Conservation (phyloP, 2,329 filamentous ascomycete species). For the Colletotrichum endophyticum region DNA sequence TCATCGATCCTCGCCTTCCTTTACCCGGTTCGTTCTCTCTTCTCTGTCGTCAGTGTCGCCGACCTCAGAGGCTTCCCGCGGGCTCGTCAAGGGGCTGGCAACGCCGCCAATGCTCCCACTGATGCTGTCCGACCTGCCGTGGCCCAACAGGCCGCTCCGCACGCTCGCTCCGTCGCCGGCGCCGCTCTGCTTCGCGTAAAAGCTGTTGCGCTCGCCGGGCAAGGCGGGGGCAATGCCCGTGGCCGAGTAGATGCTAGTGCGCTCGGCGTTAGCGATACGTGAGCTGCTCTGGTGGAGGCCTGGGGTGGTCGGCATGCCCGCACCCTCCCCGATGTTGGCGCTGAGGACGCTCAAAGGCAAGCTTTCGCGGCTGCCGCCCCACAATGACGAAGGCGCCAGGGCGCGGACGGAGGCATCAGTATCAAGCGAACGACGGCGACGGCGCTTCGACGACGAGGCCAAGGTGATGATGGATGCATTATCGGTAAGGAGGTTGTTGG, state of each 20-base stretch:
- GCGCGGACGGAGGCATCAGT: slow-evolving; percentile 86
- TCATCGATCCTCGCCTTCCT: slow-evolving; percentile 28
- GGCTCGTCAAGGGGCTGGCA: slow-evolving; percentile 67
- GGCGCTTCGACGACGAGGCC: slow-evolving; percentile 80
- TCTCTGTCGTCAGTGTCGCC: slow-evolving; percentile 32
- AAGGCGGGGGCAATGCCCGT: slow-evolving; percentile 71
- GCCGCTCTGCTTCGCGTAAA: slow-evolving; percentile 69
- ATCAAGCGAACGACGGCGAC: slow-evolving; percentile 79
- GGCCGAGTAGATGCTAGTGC: slow-evolving; percentile 82
- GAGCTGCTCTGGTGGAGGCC: slow-evolving; percentile 58
- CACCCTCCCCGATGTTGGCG: slow-evolving; percentile 63
- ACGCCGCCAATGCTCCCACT: slow-evolving; percentile 73
- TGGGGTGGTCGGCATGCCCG: slow-evolving; percentile 47
- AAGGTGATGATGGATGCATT: slow-evolving; percentile 87
- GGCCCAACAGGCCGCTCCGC: slow-evolving; percentile 77
- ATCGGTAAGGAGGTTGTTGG: slow-evolving; percentile 82
- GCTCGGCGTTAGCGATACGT: slow-evolving; percentile 51
- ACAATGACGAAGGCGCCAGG: slow-evolving; percentile 81
- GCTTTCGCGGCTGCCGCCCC: slow-evolving; percentile 81
- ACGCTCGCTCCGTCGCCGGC: slow-evolving; percentile 76
- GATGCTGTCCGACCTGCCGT: slow-evolving; percentile 82
- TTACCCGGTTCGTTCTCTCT: slow-evolving; percentile 33
- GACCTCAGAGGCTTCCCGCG: slow-evolving; percentile 44
- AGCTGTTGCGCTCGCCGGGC: slow-evolving; percentile 79
- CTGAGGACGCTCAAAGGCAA: slow-evolving; percentile 81